Evolutionary conservation across 768 basidiomycete genomes (phyloP).

Genomic region (Boletus patriciae): DNA sequence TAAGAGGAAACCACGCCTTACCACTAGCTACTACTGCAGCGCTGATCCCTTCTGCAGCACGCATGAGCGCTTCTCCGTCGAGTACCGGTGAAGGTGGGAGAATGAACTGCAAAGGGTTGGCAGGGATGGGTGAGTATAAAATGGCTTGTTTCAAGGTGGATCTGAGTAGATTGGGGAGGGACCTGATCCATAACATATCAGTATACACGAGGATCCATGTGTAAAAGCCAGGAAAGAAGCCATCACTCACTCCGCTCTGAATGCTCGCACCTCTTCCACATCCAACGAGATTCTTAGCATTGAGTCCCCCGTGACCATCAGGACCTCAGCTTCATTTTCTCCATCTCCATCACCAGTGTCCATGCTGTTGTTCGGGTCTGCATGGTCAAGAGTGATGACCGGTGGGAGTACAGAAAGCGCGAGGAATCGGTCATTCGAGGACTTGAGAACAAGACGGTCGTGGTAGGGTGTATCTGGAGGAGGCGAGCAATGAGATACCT

Average conservation of each 20-base stretch:
- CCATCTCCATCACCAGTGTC: slow-evolving; percentile 8
- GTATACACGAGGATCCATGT: background rate
- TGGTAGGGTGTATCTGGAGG: slow-evolving; percentile 63
- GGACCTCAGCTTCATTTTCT: slow-evolving; percentile 18
- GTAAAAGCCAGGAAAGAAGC: background rate
- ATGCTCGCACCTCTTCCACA: slow-evolving; percentile 56
- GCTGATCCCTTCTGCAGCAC: slow-evolving; percentile 75
- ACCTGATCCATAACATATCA: slow-evolving; percentile 47
- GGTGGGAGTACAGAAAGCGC: slow-evolving; percentile 56
- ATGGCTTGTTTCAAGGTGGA: slow-evolving; percentile 84
- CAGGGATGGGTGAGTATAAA: slow-evolving; percentile 66
- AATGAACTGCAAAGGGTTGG: slow-evolving; percentile 80
- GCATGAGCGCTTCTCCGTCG: slow-evolving; percentile 77
- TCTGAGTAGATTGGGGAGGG: slow-evolving; percentile 64
- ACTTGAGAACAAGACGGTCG: slow-evolving; percentile 72
- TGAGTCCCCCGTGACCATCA: slow-evolving; percentile 57
- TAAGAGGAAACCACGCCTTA: slow-evolving; percentile 30
- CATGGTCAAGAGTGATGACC: slow-evolving; percentile 22
- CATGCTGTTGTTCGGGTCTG: slow-evolving; percentile 12
- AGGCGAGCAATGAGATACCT: background rate
- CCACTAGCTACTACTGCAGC: slow-evolving; percentile 70
- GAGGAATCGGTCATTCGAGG: slow-evolving; percentile 64
- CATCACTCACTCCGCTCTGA: slow-evolving; percentile 59
- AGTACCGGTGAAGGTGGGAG: slow-evolving; percentile 67
- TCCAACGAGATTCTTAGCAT: slow-evolving; percentile 70